Conservation (phyloP, 495 filamentous ascomycete genomes). For the Lepraria neglecta region DNA sequence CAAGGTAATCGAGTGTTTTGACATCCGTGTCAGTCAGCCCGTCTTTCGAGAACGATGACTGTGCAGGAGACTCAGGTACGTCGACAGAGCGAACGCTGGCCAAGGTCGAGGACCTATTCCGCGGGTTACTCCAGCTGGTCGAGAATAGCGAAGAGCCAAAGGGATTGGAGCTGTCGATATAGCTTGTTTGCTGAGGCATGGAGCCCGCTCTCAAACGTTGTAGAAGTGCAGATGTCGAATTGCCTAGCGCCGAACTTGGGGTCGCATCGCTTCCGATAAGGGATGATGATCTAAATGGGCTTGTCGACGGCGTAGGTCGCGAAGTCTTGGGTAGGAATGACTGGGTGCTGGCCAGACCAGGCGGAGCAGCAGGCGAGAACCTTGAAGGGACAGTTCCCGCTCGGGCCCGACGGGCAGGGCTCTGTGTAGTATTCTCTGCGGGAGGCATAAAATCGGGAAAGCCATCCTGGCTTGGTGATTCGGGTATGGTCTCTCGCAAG, state of each 20-base stretch:
- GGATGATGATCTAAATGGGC: conserved; percentile 77
- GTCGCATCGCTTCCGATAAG: conserved; percentile 59
- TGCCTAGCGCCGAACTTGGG: conserved; percentile 7
- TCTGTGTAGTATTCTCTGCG: conserved; percentile 49
- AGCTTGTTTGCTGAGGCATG: conserved; percentile 80
- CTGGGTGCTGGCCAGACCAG: conserved; percentile 53
- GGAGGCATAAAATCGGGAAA: conserved; percentile 82
- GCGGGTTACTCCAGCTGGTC: conserved; percentile 67
- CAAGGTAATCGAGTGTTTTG: conserved; percentile 91
- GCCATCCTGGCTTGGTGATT: conserved; percentile 89
- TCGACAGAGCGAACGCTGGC: conserved; percentile 86
- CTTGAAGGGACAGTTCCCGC: conserved; percentile 96
- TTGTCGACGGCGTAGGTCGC: conserved; percentile 83
- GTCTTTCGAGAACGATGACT: conserved; percentile 84
- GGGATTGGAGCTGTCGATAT: conserved; percentile 55
- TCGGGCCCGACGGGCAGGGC: conserved; percentile 65
- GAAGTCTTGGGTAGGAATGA: conserved; percentile 72
- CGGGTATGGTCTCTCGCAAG: conserved; percentile 92
- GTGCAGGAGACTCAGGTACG: conserved; percentile 77
- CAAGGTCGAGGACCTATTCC: conserved; percentile 76
- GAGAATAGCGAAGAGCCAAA: conserved; percentile 89
- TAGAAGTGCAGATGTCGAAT: conserved; percentile 61
- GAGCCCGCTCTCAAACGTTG: conserved; percentile 90
- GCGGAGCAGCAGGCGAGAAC: conserved; percentile 59
- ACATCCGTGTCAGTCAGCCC: conserved; percentile 84